Base-by-base conservation (phyloP, 768 basidiomycete species). In the Suillus alpinus region DNA sequence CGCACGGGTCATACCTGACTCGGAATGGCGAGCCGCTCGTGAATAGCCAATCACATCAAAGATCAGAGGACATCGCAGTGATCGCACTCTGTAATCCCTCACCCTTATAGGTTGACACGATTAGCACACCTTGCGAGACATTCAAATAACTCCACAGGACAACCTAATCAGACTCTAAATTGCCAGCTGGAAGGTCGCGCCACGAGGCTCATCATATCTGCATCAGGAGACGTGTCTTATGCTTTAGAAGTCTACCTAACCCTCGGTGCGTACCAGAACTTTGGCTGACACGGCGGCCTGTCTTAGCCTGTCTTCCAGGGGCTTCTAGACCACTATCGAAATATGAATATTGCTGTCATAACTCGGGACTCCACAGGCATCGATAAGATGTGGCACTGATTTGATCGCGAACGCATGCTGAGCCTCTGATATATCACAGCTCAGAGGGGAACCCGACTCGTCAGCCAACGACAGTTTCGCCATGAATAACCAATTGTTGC, bases 401-500 rank as follows among this genome's bases (percentile, higher is more conserved):
- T 95, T 69, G 91, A 93, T 73, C 87, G 92, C 61, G 93, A 96
- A 76, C 89, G 95, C 73, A 95, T 97, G 69, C 94, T 13, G 93
- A 96, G 81, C 91, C 92, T 74, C 87, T 91, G 65, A 93, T 87
- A 73, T 65, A 84, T 80, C 51, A 20, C 51, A 52, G n/a, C 14
- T 14, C 23, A 36, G 10, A 6, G 50, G 18, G 16, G 8, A 9
- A 39, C 37, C 3, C 23, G 23, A 18, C 18, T 50, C 23, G 37
- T 55, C 9, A 55, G 52, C 23, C 36, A 20, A 36, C 13, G 7
- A 52, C n/a, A 14, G 14, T 52, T n/a, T 23, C 20, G 26, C 5
- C 49, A 1, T 23, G 14, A 18, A 55, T 39, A 13, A 26, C 34
- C 13, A 52, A 52, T 18, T n/a, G 32, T 20, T n/a, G 20, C 52